Percentiles rank a stretch among this genome's conserved stretches.
phyloP scores from a whole-genome alignment of 148 eudicot genomes.

The Diospyros kaki region DNA sequence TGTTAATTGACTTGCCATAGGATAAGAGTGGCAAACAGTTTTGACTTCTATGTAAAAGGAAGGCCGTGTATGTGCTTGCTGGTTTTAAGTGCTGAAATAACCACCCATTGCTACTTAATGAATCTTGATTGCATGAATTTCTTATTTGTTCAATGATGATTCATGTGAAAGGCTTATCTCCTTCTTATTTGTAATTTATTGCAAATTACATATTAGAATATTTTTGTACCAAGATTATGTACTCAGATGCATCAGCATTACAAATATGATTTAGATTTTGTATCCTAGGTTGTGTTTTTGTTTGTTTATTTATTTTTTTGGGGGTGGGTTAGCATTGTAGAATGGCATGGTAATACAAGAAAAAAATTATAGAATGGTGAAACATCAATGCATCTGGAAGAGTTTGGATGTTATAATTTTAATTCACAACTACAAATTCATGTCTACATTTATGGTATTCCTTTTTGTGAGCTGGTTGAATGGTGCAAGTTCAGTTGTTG shows the following conservation, averaged over 20 bases:
- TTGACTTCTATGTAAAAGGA: neutral
- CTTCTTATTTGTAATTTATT: neutral
- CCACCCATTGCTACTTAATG: neutral
- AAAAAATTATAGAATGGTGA: neutral
- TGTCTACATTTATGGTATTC: neutral
- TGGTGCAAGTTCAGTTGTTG: slow-evolving; percentile 1
- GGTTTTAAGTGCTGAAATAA: neutral
- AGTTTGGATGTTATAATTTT: neutral
- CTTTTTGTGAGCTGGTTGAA: neutral
- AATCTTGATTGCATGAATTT: neutral
- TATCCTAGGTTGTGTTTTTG: no score
- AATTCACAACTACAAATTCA: neutral
- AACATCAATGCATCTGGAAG: neutral
- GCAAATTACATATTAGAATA: neutral
- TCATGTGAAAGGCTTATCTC: neutral
- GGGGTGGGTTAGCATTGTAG: no score
- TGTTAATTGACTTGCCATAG: slow-evolving; percentile 4
- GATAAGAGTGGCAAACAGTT: neutral
- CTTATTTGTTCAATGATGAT: neutral
- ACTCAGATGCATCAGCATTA: no score
- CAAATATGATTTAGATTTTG: no score
- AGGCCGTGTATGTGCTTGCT: no score
- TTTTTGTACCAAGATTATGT: no score
- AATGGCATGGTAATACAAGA: neutral
- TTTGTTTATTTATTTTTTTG: no score